Evolutionary conservation across 1,284 basidiomycete genomes (phyloP).

Genomic region (Flammula alnicola): DNA sequence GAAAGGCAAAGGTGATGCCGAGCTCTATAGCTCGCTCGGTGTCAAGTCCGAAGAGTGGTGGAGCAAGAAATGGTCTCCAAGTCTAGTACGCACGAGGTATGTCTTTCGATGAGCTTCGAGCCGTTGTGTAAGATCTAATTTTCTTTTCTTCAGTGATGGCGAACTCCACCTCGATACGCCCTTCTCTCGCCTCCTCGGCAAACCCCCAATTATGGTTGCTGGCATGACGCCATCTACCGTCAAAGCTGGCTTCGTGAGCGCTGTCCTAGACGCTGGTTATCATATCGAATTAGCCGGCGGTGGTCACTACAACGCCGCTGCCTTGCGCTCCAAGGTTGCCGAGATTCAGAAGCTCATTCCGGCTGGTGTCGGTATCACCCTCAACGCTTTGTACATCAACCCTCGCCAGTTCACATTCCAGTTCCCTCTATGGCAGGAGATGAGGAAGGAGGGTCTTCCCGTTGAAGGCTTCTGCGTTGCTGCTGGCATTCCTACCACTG

Average conservation of each 20-base stretch:
- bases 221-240: constrained; percentile 98
- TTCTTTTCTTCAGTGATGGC: constrained; percentile 68
- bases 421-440: constrained; percentile 96
- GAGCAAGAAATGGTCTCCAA: constrained; percentile 87
- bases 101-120: constrained; percentile 23
- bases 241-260: constrained; percentile 89
- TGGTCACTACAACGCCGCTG: constrained; percentile 92
- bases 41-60: constrained; percentile 88
- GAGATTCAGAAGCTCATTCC: constrained; percentile 88
- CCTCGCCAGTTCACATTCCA: constrained; percentile 98
- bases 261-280: constrained; percentile 92
- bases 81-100: constrained; percentile 88
- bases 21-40: constrained; percentile 74
- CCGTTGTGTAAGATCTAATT: constrained; percentile 5
- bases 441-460: constrained; percentile 94
- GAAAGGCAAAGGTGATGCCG: constrained; percentile 83
- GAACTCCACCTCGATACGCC: constrained; percentile 93
- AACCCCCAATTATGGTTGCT: constrained; percentile 97
- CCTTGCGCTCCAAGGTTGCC: constrained; percentile 87
- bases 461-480: constrained; percentile 98
- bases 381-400: constrained; percentile 98
- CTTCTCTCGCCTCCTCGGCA: constrained; percentile 93
- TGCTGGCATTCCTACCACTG: constrained; percentile 91
- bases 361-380: constrained; percentile 87
- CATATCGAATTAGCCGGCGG: constrained; percentile 98